Evolutionary conservation across 345 rosid genomes (phyloP).

Genomic region (Arabidopsis thaliana): DNA sequence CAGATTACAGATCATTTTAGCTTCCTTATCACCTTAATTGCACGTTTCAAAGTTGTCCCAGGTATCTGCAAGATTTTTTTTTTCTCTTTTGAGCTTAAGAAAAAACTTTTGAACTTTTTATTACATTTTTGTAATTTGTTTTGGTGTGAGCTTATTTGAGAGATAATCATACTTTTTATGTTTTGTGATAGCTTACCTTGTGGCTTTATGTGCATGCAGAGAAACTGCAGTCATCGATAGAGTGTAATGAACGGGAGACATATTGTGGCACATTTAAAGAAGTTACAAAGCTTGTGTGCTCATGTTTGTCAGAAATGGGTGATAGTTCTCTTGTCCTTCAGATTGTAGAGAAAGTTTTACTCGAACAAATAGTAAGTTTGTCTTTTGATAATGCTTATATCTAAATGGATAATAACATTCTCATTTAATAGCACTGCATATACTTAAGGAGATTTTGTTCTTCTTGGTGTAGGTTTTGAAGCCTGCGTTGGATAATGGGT

Average conservation of each 20-base stretch:
- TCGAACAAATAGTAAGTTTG: slow-evolving; percentile 69
- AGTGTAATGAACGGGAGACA: slow-evolving; percentile 43
- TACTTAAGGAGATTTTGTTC: slow-evolving; percentile 3
- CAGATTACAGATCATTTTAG: slow-evolving; percentile 66
- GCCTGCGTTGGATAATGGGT: slow-evolving; percentile 63
- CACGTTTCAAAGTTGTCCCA: slow-evolving; percentile 63
- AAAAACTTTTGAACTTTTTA: neutral
- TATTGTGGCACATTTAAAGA: slow-evolving; percentile 53
- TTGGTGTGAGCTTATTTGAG: neutral
- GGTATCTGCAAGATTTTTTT: slow-evolving; percentile 48
- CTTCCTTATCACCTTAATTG: slow-evolving; percentile 66
- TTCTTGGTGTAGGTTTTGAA: slow-evolving; percentile 52
- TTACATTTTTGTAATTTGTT: neutral
- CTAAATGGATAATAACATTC: slow-evolving; percentile 10
- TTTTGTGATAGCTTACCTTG: slow-evolving; percentile 8
- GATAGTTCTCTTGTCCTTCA: slow-evolving; percentile 63
- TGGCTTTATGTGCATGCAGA: slow-evolving; percentile 52
- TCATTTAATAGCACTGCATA: neutral
- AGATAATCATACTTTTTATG: neutral
- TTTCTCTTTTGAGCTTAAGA: neutral
- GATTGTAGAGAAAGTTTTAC: slow-evolving; percentile 57
- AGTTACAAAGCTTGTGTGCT: slow-evolving; percentile 54
- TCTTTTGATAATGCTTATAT: neutral
- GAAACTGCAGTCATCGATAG: slow-evolving; percentile 37
- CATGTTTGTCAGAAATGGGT: slow-evolving; percentile 68